These are phyloP conservation scores for Sugiyamaella paludigena DNA, from an alignment of 1,139 yeast genomes.

Conservation along the genomic window DNA sequence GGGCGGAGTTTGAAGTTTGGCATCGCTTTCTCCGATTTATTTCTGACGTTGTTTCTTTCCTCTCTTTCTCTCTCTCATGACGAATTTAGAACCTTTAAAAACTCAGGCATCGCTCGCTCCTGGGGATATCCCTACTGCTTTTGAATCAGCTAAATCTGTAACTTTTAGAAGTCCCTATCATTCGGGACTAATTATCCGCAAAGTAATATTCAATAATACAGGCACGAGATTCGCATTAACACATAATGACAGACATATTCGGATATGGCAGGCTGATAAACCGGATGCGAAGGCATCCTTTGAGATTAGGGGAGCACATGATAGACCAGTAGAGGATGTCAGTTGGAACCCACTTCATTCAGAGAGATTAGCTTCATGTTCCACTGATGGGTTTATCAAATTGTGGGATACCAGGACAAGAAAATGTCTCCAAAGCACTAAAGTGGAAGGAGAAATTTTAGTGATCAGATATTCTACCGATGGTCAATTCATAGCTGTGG, in stretches of 20 bases:
- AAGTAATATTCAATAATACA: conserved; percentile 31
- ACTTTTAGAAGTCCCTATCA: conserved; percentile 19
- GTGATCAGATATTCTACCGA: conserved; percentile 49
- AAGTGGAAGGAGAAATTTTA: conserved; percentile 37
- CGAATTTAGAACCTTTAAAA: neutral
- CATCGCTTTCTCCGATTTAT: too few species aligned
- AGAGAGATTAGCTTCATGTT: conserved; percentile 56
- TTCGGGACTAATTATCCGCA: conserved; percentile 17
- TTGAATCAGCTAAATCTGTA: neutral
- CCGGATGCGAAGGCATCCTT: conserved; percentile 25
- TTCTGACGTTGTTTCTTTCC: too few species aligned
- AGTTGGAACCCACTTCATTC: conserved; percentile 62
- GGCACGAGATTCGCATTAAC: conserved; percentile 32
- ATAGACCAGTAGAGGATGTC: conserved; percentile 48
- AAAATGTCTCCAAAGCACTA: conserved; percentile 40
- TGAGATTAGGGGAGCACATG: conserved; percentile 37
- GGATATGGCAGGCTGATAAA: conserved; percentile 31
- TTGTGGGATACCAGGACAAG: conserved; percentile 56
- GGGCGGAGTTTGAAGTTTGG: too few species aligned
- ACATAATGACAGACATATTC: conserved; percentile 28
- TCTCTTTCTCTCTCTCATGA: too few species aligned
- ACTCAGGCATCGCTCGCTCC: conserved; percentile 5
- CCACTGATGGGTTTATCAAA: conserved; percentile 51
- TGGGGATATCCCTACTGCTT: conserved; percentile 6
- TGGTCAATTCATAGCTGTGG: conserved; percentile 52